phyloP scores from a whole-genome alignment of 1,284 basidiomycete species.

The Ceratobasidium sp. region DNA sequence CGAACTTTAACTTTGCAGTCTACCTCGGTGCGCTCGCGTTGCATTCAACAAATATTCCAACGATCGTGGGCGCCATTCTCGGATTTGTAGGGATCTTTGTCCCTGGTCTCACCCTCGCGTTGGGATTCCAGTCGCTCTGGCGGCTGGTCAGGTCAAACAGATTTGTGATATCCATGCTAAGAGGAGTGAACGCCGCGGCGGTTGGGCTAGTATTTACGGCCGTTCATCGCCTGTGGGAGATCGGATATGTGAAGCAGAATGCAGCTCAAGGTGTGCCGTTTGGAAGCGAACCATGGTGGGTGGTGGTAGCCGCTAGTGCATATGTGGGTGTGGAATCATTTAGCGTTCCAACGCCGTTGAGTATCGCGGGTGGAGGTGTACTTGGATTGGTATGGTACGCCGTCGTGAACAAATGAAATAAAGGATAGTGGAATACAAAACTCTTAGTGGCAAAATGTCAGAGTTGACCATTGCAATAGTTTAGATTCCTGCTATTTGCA shows the following conservation, averaged over 20 bases:
- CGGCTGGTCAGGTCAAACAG: conserved; percentile 61
- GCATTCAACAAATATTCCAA: conserved; percentile 54
- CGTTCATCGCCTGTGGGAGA: conserved; percentile 67
- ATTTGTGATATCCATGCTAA: conserved; percentile 61
- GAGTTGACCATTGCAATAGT: too few species aligned
- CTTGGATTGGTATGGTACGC: conserved; percentile 59
- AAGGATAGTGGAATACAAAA: too few species aligned
- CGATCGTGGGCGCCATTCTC: conserved; percentile 63
- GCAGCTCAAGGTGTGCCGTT: conserved; percentile 57
- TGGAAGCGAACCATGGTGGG: conserved; percentile 63
- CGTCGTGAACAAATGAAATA: neutral
- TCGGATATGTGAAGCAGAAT: conserved; percentile 47
- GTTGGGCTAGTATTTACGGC: conserved; percentile 70
- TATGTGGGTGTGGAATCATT: conserved; percentile 59
- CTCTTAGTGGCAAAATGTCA: too few species aligned
- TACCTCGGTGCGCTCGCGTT: conserved; percentile 68
- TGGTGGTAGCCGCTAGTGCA: conserved; percentile 58
- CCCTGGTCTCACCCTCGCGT: conserved; percentile 67
- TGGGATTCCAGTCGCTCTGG: conserved; percentile 68
- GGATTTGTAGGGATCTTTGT: conserved; percentile 67
- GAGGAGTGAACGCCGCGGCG: conserved; percentile 70
- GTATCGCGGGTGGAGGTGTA: conserved; percentile 58
- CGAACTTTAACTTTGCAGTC: conserved; percentile 72
- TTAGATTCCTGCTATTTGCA: too few species aligned
- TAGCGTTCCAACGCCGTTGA: conserved; percentile 58